Conservation (phyloP, 768 basidiomycete species). For the Pleurotus cornucopiae region DNA sequence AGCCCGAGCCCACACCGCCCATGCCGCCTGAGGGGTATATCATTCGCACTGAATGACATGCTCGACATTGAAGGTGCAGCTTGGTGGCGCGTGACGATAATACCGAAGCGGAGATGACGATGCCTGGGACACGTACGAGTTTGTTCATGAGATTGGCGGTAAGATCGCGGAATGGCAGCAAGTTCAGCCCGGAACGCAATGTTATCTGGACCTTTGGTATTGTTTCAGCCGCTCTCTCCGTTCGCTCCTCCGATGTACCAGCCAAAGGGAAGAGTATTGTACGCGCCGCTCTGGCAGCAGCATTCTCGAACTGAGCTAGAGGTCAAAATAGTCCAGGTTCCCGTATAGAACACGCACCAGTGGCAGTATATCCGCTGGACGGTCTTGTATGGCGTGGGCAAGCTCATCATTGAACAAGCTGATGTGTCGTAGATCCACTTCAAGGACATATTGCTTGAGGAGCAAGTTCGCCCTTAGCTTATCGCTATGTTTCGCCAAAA, state of each 20-base stretch:
- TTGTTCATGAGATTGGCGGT: conserved; percentile 94
- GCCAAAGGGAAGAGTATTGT: conserved; percentile 79
- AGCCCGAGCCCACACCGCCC: conserved; percentile 85
- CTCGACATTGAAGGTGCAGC: conserved; percentile 88
- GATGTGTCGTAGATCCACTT: conserved; percentile 79
- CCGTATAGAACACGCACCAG: conserved; percentile 47
- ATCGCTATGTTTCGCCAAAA: conserved; percentile 47
- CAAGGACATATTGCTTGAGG: conserved; percentile 80
- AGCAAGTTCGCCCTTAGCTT: conserved; percentile 86
- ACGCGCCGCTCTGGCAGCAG: conserved; percentile 80
- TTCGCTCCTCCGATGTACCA: conserved; percentile 40
- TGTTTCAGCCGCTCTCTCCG: conserved; percentile 33
- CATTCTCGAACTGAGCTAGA: conserved; percentile 77
- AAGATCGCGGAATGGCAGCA: conserved; percentile 91
- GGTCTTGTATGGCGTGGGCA: conserved; percentile 85
- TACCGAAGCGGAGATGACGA: conserved; percentile 95
- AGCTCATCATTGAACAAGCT: conserved; percentile 90
- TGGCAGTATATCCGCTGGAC: conserved; percentile 85
- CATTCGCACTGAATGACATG: conserved; percentile 76
- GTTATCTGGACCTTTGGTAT: conserved; percentile 79
- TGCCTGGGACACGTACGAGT: conserved; percentile 94
- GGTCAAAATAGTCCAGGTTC: not conserved
- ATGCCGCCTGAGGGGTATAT: conserved; percentile 76
- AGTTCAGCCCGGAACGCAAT: conserved; percentile 84
- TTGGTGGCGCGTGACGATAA: conserved; percentile 91